phyloP scores from a whole-genome alignment of 2,329 filamentous ascomycete species.

The Coleophoma eucalyptorum region DNA sequence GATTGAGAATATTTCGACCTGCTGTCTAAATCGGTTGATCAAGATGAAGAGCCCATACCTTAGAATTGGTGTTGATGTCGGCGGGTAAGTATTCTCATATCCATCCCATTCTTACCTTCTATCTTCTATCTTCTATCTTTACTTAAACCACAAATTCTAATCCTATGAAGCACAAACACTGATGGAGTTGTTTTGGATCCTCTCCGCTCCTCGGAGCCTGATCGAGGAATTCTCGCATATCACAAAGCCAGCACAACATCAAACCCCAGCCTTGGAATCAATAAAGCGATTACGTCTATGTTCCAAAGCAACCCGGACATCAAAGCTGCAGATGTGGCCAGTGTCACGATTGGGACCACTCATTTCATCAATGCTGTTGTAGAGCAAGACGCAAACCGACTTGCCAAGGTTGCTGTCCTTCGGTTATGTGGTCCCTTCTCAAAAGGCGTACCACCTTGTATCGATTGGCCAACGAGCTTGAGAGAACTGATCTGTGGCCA shows the following conservation, averaged over 20 bases:
- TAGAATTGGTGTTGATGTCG: constrained; percentile 10
- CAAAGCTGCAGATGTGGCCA: constrained; percentile 24
- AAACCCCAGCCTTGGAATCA: constrained; percentile 17
- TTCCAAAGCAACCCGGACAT: constrained; percentile 12
- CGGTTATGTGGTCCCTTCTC: constrained; percentile 51
- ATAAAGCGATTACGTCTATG: constrained; percentile 14
- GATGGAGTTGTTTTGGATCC: constrained; percentile 17
- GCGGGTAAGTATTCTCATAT: constrained; percentile 4
- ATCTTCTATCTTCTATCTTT: neutral
- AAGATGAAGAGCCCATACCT: neutral
- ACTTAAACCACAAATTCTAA: neutral
- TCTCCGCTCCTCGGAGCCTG: constrained; percentile 6
- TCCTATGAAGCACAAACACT: constrained; percentile 14
- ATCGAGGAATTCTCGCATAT: constrained; percentile 13
- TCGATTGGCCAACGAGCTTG: constrained; percentile 50
- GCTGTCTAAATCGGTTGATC: neutral
- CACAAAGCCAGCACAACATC: constrained; percentile 16
- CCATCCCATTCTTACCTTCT: neutral
- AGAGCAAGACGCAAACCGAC: constrained; percentile 43
- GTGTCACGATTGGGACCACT: constrained; percentile 29
- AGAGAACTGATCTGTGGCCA: constrained; percentile 42
- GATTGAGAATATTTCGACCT: too few species aligned
- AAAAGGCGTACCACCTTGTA: constrained; percentile 28
- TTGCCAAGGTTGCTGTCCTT: constrained; percentile 49
- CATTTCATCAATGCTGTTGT: constrained; percentile 58